Evolutionary conservation across 116 monocot species (phyloP).

Genomic region (Papilionanthe hybrid): DNA sequence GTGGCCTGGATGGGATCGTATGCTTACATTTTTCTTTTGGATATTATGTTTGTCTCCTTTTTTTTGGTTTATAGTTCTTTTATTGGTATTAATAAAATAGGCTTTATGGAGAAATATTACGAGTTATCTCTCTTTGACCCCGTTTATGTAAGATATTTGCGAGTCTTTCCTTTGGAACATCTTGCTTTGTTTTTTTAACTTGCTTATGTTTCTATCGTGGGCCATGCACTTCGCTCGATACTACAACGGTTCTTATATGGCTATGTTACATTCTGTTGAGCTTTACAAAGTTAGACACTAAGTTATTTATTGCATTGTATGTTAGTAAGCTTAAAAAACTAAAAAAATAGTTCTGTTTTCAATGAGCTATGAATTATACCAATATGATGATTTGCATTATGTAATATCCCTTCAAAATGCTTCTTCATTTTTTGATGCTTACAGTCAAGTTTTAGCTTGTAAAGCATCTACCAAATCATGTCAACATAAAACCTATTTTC

Average conservation of each 20-base stretch:
- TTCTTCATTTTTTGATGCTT: not conserved
- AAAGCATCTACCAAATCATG: not conserved
- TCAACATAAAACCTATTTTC: too few species aligned
- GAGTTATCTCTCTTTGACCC: not conserved
- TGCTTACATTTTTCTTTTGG: not conserved
- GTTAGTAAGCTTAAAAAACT: not conserved
- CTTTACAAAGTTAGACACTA: not conserved
- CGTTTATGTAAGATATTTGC: not conserved
- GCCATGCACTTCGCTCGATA: not conserved
- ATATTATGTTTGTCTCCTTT: not conserved
- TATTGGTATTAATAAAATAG: not conserved
- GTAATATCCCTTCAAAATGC: not conserved
- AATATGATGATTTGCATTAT: not conserved
- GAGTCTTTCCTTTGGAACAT: not conserved
- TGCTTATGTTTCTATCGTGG: not conserved
- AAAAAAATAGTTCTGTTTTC: not conserved
- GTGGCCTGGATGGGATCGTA: not conserved
- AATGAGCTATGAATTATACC: not conserved
- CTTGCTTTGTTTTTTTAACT: not conserved
- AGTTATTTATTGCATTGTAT: not conserved
- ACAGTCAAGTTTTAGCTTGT: not conserved
- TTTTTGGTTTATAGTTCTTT: not conserved
- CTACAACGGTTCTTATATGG: not conserved
- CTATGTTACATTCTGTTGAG: not conserved
- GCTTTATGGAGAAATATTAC: not conserved